Evolutionary conservation across 768 basidiomycete species (phyloP).

Genomic region (Guyanaporus albipodus): DNA sequence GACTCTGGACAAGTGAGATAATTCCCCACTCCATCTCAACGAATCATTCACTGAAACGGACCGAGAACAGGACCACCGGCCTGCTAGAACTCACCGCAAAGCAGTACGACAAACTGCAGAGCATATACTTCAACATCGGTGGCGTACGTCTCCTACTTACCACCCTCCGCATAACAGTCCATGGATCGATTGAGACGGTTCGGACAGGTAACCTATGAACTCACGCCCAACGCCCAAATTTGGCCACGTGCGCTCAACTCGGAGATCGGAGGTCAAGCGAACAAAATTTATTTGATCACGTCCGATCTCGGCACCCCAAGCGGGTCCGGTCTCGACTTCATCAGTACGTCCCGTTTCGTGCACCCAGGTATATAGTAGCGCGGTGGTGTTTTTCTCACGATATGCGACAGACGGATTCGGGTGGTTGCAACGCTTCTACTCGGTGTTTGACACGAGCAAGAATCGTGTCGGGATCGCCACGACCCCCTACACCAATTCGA

Average conservation of each 20-base stretch:
- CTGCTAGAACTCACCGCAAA: constrained; percentile 48
- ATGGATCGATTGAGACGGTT: background rate
- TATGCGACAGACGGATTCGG: constrained; percentile 46
- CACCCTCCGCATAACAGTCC: background rate
- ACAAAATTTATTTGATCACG: constrained; percentile 54
- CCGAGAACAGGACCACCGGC: constrained; percentile 42
- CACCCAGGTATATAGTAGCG: background rate
- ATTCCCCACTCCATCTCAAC: background rate
- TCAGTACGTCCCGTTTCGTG: constrained; percentile 41
- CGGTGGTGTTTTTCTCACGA: too few species aligned
- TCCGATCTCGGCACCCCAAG: constrained; percentile 47
- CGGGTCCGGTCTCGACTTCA: constrained; percentile 62
- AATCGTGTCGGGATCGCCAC: constrained; percentile 24
- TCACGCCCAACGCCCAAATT: constrained; percentile 64
- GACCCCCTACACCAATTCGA: constrained; percentile 42
- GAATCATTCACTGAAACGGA: background rate
- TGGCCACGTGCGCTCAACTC: constrained; percentile 62
- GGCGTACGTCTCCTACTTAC: constrained; percentile 25
- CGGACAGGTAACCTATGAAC: constrained; percentile 44
- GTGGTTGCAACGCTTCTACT: constrained; percentile 62
- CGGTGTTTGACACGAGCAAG: constrained; percentile 42
- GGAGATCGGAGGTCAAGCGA: constrained; percentile 48
- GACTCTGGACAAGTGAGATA: constrained; percentile 42
- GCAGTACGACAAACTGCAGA: constrained; percentile 48
- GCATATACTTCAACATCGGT: constrained; percentile 51